Conservation (phyloP, 106 monocot genomes). For the Acorus gramineus region DNA sequence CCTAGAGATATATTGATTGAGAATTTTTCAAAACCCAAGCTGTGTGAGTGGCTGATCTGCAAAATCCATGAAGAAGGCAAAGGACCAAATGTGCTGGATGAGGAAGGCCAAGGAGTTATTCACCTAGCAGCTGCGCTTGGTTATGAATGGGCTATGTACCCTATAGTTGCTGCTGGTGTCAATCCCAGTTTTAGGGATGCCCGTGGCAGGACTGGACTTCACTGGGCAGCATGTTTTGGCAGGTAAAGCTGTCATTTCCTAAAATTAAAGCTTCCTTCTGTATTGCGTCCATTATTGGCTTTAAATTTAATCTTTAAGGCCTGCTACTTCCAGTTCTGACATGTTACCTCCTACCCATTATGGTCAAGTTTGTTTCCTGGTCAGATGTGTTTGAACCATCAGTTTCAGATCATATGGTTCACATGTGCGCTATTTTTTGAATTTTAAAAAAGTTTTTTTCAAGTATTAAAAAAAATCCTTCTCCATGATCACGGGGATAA, state of each 20-base stretch:
- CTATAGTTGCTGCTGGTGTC: constrained; percentile 41
- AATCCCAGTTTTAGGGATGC: constrained; percentile 46
- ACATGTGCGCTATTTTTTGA: too few species aligned
- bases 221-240: constrained; percentile 59
- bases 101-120: constrained; percentile 38
- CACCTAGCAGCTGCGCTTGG: constrained; percentile 63
- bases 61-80: constrained; percentile 49
- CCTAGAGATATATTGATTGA: constrained; percentile 28
- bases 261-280: too few species aligned
- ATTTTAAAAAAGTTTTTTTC: too few species aligned
- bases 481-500: too few species aligned
- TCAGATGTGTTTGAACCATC: too few species aligned
- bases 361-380: too few species aligned
- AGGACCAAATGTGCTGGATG: constrained; percentile 34
- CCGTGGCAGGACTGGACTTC: constrained; percentile 42
- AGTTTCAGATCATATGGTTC: too few species aligned
- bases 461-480: too few species aligned
- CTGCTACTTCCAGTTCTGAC: too few species aligned
- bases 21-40: constrained; percentile 29
- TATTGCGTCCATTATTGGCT: too few species aligned
- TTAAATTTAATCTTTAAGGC: too few species aligned
- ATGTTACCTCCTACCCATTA: too few species aligned
- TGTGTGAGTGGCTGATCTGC: constrained; percentile 49
- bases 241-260: constrained; percentile 24
- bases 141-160: constrained; percentile 45